phyloP scores from a whole-genome alignment of 495 filamentous ascomycete species.

The Lophium mytilinum region DNA sequence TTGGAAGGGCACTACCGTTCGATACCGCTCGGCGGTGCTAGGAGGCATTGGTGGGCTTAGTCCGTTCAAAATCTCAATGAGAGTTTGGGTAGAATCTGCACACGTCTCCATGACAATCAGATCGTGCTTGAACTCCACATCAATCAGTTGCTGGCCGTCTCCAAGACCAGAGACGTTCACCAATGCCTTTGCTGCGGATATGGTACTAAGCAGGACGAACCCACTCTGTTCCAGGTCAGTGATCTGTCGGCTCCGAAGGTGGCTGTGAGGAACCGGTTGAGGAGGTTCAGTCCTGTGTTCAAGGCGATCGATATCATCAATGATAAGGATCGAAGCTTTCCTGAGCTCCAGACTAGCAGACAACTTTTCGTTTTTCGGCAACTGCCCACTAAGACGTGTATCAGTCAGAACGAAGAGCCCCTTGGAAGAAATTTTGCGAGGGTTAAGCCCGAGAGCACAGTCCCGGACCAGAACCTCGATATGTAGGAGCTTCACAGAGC shows the following conservation, averaged over 20 bases:
- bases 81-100: constrained; percentile 92
- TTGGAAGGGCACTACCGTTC: constrained; percentile 75
- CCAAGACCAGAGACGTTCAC: constrained; percentile 48
- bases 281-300: constrained; percentile 1
- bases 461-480: constrained; percentile 69
- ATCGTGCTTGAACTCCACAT: constrained; percentile 75
- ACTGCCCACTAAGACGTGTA: constrained; percentile 52
- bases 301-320: constrained; percentile 62
- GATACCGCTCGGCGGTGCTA: constrained; percentile 72
- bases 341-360: constrained; percentile 58
- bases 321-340: constrained; percentile 73
- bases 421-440: constrained; percentile 64
- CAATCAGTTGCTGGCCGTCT: constrained; percentile 48
- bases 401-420: constrained; percentile 70
- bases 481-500: constrained; percentile 45
- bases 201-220: constrained; percentile 74
- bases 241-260: constrained; percentile 50
- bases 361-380: constrained; percentile 53
- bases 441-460: constrained; percentile 79
- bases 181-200: constrained; percentile 65
- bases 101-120: constrained; percentile 88
- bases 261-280: background rate
- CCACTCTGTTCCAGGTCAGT: constrained; percentile 59
- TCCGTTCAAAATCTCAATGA: constrained; percentile 71
- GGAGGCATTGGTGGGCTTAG: constrained; percentile 76